These are phyloP conservation scores for Diaporthe australafricana DNA, from an alignment of 2,329 filamentous ascomycete species.

Conservation along the genomic window DNA sequence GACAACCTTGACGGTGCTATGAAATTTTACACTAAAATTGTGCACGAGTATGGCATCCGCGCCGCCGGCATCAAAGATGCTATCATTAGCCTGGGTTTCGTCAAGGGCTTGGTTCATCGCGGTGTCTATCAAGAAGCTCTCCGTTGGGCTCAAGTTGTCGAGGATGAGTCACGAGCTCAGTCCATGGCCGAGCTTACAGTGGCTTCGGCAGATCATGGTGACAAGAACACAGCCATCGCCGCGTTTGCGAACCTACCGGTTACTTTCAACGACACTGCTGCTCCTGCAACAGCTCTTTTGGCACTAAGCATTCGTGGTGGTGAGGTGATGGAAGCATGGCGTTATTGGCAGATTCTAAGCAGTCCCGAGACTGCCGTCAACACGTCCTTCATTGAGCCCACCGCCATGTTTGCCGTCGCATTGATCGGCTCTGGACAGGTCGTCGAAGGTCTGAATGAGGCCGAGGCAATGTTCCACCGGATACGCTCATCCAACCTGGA, in stretches of 20 bases:
- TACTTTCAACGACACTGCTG: slow-evolving; percentile 60
- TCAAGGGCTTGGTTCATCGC: slow-evolving; percentile 79
- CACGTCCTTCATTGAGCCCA: slow-evolving; percentile 82
- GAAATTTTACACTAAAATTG: slow-evolving; percentile 87
- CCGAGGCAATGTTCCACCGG: slow-evolving; percentile 87
- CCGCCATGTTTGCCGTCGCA: slow-evolving; percentile 90
- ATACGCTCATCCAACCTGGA: slow-evolving; percentile 73
- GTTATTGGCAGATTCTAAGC: slow-evolving; percentile 83
- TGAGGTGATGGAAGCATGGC: slow-evolving; percentile 80
- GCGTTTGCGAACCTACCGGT: slow-evolving; percentile 71
- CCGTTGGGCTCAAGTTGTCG: slow-evolving; percentile 75
- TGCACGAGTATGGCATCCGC: slow-evolving; percentile 69
- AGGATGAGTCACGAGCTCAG: slow-evolving; percentile 66
- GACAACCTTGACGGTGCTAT: slow-evolving; percentile 84
- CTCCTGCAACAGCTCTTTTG: slow-evolving; percentile 82
- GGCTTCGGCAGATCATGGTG: slow-evolving; percentile 82
- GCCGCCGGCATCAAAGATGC: slow-evolving; percentile 75
- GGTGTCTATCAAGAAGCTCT: slow-evolving; percentile 81
- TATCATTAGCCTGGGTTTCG: slow-evolving; percentile 79
- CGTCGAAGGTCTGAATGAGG: slow-evolving; percentile 82
- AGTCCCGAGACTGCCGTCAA: slow-evolving; percentile 70
- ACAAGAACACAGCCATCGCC: slow-evolving; percentile 74
- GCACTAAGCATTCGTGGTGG: slow-evolving; percentile 88
- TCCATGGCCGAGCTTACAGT: slow-evolving; percentile 81
- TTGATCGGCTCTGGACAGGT: slow-evolving; percentile 88